Evolutionary conservation across 345 rosid species (phyloP), one percentile per base, ranked within the genome.

Genomic region (Syzygium aromaticum): DNA sequence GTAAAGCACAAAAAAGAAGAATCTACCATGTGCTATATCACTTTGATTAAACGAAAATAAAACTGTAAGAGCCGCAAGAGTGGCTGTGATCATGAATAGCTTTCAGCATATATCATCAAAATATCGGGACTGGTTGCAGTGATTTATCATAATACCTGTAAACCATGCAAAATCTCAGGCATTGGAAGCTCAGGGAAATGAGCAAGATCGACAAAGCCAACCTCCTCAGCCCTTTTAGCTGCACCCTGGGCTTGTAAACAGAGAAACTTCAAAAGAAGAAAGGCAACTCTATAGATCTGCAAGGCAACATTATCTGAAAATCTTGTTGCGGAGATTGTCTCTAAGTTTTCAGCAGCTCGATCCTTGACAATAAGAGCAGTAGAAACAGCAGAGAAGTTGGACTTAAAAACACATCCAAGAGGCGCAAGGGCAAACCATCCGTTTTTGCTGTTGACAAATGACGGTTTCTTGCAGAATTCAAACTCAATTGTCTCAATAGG

Each of bases 361-460:
- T 90, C 95, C 90, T 91, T 93, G 63, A 91, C 87, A 63, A 88
- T 89, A 84, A 95, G 90, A 85, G 95, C 95, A 84, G 91, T 86
- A 51, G 96, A 91, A 51, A 87, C 90, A 77, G 90, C 84, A 85
- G 92, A 77, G 77, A 86, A 84, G 87, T 92, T 94, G 3, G 92
- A 89, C 88, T 91, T 94, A 28, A 89, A 85, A 11, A 87, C 86
- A 87, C 96, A 94, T 89, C 95, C 93, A 86, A 91, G 89, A 84
- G 98, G 95, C n/a, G 96, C 89, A 85, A 97, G 92, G 61, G 91
- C 90, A 94, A 96, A 97, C 99, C 98, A 97, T 86, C 99, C 99
- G 57, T 92, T 92, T 88, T 88, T 92, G 92, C 95, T 92, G 87
- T 93, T 94, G 84, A 95, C 80, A 51, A 93, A 89, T 23, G 98